Conservation (phyloP, 2,329 filamentous ascomycete species). For the Sordariomycetes sp. region DNA sequence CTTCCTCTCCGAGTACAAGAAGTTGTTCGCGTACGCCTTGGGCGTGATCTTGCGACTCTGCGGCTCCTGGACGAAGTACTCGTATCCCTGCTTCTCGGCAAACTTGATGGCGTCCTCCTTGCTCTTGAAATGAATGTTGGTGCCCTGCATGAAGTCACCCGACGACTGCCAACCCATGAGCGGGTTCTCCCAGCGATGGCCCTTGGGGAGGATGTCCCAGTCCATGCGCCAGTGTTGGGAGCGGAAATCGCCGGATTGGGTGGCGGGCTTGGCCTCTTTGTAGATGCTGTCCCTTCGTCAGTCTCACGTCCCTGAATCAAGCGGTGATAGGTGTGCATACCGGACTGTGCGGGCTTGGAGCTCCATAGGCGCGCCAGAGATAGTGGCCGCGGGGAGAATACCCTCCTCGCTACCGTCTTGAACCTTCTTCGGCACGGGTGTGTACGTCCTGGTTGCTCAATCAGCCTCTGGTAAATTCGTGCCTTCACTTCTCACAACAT, state of each 20-base stretch:
- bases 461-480: not conserved
- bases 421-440: conserved; percentile 78
- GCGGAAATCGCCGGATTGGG: conserved; percentile 87
- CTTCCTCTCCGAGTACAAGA: conserved; percentile 75
- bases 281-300: conserved; percentile 60
- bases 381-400: conserved; percentile 68
- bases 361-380: conserved; percentile 89
- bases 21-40: conserved; percentile 97
- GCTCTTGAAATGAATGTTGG: conserved; percentile 76
- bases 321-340: conserved; percentile 40
- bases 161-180: conserved; percentile 99
- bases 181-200: conserved; percentile 96
- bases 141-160: conserved; percentile 90
- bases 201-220: conserved; percentile 89
- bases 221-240: conserved; percentile 91
- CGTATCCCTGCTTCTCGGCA: conserved; percentile 97
- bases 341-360: conserved; percentile 89
- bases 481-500: conserved; percentile 14
- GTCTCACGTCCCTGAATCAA: not conserved
- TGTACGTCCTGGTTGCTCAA: conserved; percentile 59
- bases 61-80: conserved; percentile 97
- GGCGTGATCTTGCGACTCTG: conserved; percentile 77
- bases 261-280: conserved; percentile 85
- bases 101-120: conserved; percentile 95
- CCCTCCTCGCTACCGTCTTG: conserved; percentile 81